Evolutionary conservation across 805 yeast genomes (phyloP), one percentile per base, ranked within the genome.

Genomic region (Kuraishia floccosa): DNA sequence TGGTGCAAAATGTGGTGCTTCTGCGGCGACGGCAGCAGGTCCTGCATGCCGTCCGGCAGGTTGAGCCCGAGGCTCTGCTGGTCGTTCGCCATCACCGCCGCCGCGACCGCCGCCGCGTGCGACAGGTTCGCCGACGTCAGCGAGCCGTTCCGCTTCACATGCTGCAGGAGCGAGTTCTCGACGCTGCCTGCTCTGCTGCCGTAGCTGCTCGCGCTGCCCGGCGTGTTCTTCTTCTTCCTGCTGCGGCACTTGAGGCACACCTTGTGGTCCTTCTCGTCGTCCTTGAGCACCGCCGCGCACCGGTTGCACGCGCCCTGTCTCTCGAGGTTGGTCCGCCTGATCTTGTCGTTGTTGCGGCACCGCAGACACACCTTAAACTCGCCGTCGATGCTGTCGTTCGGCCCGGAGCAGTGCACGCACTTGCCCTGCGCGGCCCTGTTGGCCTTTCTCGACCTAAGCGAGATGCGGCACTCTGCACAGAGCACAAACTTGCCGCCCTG

Each of bases 321-420:
- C 43, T 74, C 82, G 36, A 76, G 50, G 30, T 64, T 64, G 20
- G 68, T 58, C 35, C 83, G 50, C 38, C 83, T 57, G 28, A 66
- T 52, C 43, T 68, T 72, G 44, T 75, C 83, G 40, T 71, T 73
- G 28, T 61, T 68, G 35, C 83, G 58, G 47, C 84, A 76, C 38
- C 81, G 54, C 36, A 63, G 56, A 44, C 84, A 76, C n/a, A 76
- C 83, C 44, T 75, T 76, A 50, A 56, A 76, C 31, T 58, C 60
- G 1, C 65, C 56, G 33, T 59, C 63, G 5, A 62, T 47, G 12
- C 52, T 42, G 23, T 61, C 66, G 32, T 63, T 63, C 6, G 76
- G 73, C 3, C 81, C 80, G 1, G 75, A 60, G 38, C 84, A 76
- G 44, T 76, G 83, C 11, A 76, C 79, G 52, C 84, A 76, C 41